Percentiles rank a stretch among this genome's conserved stretches.
Evolutionary conservation across 257 asterid genomes (phyloP).

Genomic region (Pogostemon cablin): DNA sequence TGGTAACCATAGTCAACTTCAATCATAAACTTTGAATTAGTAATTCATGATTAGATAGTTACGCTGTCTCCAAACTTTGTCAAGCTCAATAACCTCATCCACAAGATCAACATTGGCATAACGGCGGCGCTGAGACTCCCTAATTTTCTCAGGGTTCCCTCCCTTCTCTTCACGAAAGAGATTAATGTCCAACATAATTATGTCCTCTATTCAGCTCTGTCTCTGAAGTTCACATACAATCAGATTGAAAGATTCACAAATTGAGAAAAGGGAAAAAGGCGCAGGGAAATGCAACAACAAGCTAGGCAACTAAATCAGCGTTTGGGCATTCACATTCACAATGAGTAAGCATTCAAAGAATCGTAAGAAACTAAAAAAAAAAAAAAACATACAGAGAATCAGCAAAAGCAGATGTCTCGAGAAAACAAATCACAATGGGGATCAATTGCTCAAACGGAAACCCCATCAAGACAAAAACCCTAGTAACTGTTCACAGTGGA

Average conservation of each 20-base stretch:
- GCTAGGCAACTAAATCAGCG: background rate
- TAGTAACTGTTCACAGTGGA: too few relatives aligned
- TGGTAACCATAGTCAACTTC: background rate
- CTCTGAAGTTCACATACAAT: slow-evolving; percentile 14
- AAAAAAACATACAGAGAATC: background rate
- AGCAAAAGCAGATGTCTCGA: background rate
- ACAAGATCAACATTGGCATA: slow-evolving; percentile 60
- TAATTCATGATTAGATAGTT: slow-evolving; percentile 23
- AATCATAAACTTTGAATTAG: background rate
- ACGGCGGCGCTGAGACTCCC: slow-evolving; percentile 92
- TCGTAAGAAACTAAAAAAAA: background rate
- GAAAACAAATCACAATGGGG: background rate
- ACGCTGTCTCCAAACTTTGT: slow-evolving; percentile 84
- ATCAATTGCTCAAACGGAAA: background rate
- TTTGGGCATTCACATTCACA: background rate
- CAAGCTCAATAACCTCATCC: slow-evolving; percentile 82
- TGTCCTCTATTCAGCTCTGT: slow-evolving; percentile 16
- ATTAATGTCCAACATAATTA: slow-evolving; percentile 84
- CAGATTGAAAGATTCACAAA: background rate
- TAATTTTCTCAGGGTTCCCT: slow-evolving; percentile 71
- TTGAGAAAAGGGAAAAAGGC: background rate
- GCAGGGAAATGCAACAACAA: background rate
- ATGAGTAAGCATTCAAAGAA: background rate
- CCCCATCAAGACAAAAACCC: background rate
- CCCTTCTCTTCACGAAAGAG: slow-evolving; percentile 88